Evolutionary conservation across 2,329 filamentous ascomycete species (phyloP).

Genomic region (Aspergillus alliaceus): DNA sequence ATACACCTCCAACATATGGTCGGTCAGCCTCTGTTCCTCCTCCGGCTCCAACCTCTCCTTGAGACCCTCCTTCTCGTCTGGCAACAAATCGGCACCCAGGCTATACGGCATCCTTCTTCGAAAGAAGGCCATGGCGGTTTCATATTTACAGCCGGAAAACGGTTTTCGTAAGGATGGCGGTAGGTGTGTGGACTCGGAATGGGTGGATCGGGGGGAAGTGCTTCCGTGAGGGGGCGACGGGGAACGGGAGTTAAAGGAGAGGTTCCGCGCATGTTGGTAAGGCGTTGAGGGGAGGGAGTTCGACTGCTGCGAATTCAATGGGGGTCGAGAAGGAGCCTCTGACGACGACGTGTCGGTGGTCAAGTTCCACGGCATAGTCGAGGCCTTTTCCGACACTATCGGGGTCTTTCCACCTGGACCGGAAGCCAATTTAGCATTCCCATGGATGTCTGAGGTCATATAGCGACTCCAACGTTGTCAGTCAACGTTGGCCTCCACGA

Average conservation of each 20-base stretch:
- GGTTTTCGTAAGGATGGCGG: slow-evolving; percentile 68
- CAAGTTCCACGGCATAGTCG: slow-evolving; percentile 44
- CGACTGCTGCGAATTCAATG: slow-evolving; percentile 66
- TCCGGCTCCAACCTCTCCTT: slow-evolving; percentile 70
- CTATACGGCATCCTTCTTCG: slow-evolving; percentile 90
- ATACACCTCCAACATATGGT: slow-evolving; percentile 84
- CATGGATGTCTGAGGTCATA: slow-evolving; percentile 44
- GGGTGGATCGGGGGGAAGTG: slow-evolving; percentile 85
- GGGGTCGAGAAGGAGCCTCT: slow-evolving; percentile 45
- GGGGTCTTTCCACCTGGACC: slow-evolving; percentile 43
- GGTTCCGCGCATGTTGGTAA: slow-evolving; percentile 80
- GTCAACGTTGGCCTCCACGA: slow-evolving; percentile 29
- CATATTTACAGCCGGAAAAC: slow-evolving; percentile 76
- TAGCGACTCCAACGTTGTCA: slow-evolving; percentile 36
- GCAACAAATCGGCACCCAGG: slow-evolving; percentile 75
- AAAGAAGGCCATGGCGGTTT: slow-evolving; percentile 79
- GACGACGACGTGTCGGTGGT: slow-evolving; percentile 35
- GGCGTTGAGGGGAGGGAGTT: slow-evolving; percentile 93
- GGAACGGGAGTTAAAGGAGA: slow-evolving; percentile 74
- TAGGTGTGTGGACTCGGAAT: slow-evolving; percentile 80
- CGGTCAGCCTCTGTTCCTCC: slow-evolving; percentile 72
- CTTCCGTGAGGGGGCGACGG: slow-evolving; percentile 77
- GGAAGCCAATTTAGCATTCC: slow-evolving; percentile 41
- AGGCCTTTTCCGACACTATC: slow-evolving; percentile 41
- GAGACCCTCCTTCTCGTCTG: slow-evolving; percentile 65